Percentiles rank a stretch among this genome's conserved stretches.
phyloP scores from a whole-genome alignment of 768 basidiomycete genomes.

The Leccinum arenicola region DNA sequence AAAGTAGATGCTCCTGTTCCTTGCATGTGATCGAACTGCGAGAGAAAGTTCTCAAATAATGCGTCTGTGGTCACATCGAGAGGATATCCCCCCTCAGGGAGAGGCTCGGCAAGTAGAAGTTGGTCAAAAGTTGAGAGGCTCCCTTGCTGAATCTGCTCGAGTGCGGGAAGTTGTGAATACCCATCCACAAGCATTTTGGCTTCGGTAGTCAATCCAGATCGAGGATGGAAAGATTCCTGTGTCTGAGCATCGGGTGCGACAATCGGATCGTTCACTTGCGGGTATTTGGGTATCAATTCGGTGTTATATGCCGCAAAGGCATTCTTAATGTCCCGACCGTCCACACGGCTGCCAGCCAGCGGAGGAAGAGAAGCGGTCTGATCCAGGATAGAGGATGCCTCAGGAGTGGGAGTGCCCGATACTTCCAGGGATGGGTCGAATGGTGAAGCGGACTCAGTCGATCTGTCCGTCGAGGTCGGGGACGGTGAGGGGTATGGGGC shows the following conservation, averaged over 20 bases:
- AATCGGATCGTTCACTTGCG: neutral
- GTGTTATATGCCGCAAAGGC: neutral
- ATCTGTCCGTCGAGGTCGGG: neutral
- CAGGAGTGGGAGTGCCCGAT: neutral
- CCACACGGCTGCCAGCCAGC: neutral
- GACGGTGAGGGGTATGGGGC: conserved; percentile 5
- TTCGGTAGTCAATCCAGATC: neutral
- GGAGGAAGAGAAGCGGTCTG: neutral
- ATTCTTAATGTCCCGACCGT: neutral
- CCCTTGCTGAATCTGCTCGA: neutral
- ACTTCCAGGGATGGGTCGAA: neutral
- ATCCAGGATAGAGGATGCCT: neutral
- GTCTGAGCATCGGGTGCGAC: neutral
- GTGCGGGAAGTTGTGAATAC: neutral
- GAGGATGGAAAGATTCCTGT: no score
- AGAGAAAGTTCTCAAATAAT: neutral
- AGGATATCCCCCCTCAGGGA: neutral
- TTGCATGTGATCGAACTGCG: neutral
- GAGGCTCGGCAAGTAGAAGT: neutral
- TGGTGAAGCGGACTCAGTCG: neutral
- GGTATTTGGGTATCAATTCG: neutral
- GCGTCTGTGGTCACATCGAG: neutral
- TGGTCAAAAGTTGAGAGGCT: neutral
- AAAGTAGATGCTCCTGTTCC: neutral
- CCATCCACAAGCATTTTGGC: neutral